phyloP scores from a whole-genome alignment of 116 monocot species.

The Trichopus zeylanicus region DNA sequence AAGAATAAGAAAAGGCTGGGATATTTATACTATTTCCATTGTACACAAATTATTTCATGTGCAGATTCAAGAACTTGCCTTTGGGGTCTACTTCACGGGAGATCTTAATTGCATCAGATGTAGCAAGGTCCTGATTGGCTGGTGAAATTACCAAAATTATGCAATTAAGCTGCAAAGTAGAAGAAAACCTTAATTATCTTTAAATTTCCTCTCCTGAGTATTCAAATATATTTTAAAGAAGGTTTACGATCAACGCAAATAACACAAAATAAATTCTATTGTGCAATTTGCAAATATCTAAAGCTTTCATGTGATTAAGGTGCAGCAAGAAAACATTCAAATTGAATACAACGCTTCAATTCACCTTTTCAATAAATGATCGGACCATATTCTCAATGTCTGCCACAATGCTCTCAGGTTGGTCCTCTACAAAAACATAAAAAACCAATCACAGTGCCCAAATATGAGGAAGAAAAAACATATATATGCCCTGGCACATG shows the following conservation, averaged over 20 bases:
- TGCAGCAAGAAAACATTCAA: background rate
- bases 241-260: background rate
- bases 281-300: background rate
- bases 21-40: too few relatives aligned
- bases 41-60: too few relatives aligned
- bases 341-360: too few relatives aligned
- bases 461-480: background rate
- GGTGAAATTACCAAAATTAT: slow-evolving; percentile 90
- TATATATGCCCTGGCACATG: background rate
- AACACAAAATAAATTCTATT: background rate
- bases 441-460: background rate
- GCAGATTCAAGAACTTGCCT: too few relatives aligned
- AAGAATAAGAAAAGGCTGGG: too few relatives aligned
- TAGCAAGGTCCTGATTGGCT: slow-evolving; percentile 97
- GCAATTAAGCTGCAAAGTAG: slow-evolving; percentile 81
- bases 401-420: slow-evolving; percentile 65
- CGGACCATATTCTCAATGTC: slow-evolving; percentile 98
- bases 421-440: slow-evolving; percentile 46
- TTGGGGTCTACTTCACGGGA: slow-evolving; percentile 97
- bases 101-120: slow-evolving; percentile 93
- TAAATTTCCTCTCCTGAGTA: background rate
- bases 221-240: background rate
- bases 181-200: background rate
- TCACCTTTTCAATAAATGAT: slow-evolving; percentile 77
- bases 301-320: background rate